phyloP scores from a whole-genome alignment of 371 early-diverging fungal species.

The Mucor piriformis region DNA sequence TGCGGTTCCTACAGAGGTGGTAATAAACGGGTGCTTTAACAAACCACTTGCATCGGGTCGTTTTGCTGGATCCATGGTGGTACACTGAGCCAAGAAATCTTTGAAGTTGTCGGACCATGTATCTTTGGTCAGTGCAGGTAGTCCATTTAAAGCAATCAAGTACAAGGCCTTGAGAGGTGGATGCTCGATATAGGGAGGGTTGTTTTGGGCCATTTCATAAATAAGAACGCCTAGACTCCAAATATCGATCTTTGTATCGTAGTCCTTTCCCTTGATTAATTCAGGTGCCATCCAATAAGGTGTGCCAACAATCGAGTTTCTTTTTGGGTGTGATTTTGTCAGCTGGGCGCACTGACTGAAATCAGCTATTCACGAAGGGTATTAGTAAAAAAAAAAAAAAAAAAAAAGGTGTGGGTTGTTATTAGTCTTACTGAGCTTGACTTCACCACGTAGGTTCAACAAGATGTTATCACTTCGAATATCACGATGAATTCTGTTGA shows the following conservation, averaged over 20 bases:
- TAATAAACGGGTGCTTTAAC: slow-evolving; percentile 46
- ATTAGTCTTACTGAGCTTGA: slow-evolving; percentile 55
- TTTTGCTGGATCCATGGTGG: slow-evolving; percentile 45
- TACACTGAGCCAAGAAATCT: slow-evolving; percentile 56
- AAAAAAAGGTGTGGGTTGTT: background rate
- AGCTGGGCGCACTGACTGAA: slow-evolving; percentile 67
- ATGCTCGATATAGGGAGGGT: slow-evolving; percentile 66
- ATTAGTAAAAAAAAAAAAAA: too few species aligned
- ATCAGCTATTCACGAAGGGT: slow-evolving; percentile 69
- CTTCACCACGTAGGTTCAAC: slow-evolving; percentile 62
- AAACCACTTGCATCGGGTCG: slow-evolving; percentile 51
- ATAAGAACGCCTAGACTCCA: slow-evolving; percentile 81
- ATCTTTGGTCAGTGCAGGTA: slow-evolving; percentile 57
- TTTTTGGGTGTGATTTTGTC: slow-evolving; percentile 51
- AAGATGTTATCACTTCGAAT: slow-evolving; percentile 79
- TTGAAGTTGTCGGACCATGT: slow-evolving; percentile 55
- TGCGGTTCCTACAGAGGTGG: slow-evolving; percentile 32
- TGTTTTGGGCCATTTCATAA: slow-evolving; percentile 77
- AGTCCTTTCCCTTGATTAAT: slow-evolving; percentile 64
- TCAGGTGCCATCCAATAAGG: slow-evolving; percentile 90
- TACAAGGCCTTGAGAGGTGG: slow-evolving; percentile 64
- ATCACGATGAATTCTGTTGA: slow-evolving; percentile 91
- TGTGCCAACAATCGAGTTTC: slow-evolving; percentile 69
- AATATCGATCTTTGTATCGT: slow-evolving; percentile 78
- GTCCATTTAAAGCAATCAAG: slow-evolving; percentile 65